Evolutionary conservation across 1,139 yeast genomes (phyloP), one percentile per base, ranked within the genome.

Genomic region (Dujonia santamariae): DNA sequence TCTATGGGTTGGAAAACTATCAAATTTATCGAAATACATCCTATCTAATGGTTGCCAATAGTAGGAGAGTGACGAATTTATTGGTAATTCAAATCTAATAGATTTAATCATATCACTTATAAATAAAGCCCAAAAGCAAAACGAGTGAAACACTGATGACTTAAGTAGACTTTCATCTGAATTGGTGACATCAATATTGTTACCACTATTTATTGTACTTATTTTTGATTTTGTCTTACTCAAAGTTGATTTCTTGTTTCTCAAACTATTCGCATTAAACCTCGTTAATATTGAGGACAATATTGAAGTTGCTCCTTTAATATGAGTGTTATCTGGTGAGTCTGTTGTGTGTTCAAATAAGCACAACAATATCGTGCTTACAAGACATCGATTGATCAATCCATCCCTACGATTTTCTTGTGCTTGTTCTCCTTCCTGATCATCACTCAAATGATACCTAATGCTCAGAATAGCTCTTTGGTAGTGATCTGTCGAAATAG

Each of bases 271-370:
- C 12, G 38, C 42, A n/a, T 42, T 42, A n/a, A 45, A 39, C 32
- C 47, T 53, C 20, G 49, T 41, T 24, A 61, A 45, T 2, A 63
- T 51, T 8, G 30, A 7, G 2, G 63, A 53, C 19, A 63, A 44
- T 9, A 63, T 54, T 25, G 59, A 52, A 3, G 59, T 55, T 1
- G 69, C 69, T 1, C 67, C 67, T 38, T 59, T 61, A 28, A 61
- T 60, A 37, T 62, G 61, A 7, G 64, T 58, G 21, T 55, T 55
- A 32, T 62, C 67, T n/a, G 54, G 49, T 4, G 67, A 66, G 25
- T 61, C 59, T 35, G 63, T 63, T 36, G 59, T 60, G 45, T 63
- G 49, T 42, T 66, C 72, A 42, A 63, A 63, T 12, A 64, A 54
- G 31, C 71, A 63, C 17, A 66, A 50, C n/a, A 66, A 43, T 18